Conservation (phyloP, 257 asterid species). For the Buddleja alternifolia region DNA sequence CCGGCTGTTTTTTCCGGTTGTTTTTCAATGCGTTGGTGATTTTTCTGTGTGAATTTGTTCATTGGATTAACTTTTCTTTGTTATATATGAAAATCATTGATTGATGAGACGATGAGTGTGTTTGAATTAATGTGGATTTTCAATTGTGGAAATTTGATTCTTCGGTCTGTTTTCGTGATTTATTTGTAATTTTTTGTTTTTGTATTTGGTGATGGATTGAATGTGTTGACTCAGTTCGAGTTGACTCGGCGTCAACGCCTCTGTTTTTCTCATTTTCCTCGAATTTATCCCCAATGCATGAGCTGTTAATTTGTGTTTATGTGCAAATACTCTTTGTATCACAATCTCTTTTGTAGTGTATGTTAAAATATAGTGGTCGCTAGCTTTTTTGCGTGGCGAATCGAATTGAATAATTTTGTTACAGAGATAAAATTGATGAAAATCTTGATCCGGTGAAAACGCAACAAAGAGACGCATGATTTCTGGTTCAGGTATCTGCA, state of each 20-base stretch:
- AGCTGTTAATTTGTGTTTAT: constrained; percentile 6
- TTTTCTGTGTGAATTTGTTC: constrained; percentile 3
- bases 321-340: not conserved
- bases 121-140: constrained; percentile 27
- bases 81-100: constrained; percentile 4
- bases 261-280: not conserved
- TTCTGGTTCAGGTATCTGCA: constrained; percentile 3
- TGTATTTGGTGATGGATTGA: not conserved
- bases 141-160: not conserved
- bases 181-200: not conserved
- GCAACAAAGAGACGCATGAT: not conserved
- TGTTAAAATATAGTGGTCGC: not conserved
- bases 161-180: not conserved
- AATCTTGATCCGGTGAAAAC: not conserved
- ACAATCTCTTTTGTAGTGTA: not conserved
- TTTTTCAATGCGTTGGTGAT: constrained; percentile 12
- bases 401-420: constrained; percentile 9
- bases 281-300: not conserved
- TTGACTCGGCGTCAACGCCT: constrained; percentile 1
- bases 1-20: not conserved
- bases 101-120: constrained; percentile 28
- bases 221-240: constrained; percentile 21
- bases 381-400: not conserved
- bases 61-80: not conserved
- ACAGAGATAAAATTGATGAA: constrained; percentile 3